Base-by-base conservation (phyloP, 768 basidiomycete species). In the Agaricus subrufescens region DNA sequence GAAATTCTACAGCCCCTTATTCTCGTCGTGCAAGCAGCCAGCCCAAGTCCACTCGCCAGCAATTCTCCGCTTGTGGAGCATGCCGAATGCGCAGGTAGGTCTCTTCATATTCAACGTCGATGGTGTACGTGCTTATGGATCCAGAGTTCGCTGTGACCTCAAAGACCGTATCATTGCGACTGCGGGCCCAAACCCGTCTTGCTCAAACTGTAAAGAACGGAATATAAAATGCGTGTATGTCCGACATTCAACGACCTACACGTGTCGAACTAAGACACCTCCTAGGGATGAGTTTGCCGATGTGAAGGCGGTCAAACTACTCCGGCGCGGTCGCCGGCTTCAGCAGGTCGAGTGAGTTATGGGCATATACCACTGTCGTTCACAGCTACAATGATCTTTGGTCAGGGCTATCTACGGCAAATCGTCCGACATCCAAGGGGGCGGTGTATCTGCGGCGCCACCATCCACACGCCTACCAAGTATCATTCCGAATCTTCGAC, bases 61-160 rank as follows among this genome's bases (percentile, higher is more conserved):
- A 96, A 63, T 92, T 91, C 71, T 90, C 89, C n/a, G 94, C 94
- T 7, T 96, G 94, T 67, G 92, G 92, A 56, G 91, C 92, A 30
- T 97, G 94, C 70, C 85, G 92, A 58, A 91, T 91, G 84, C 73
- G 94, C 67, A 82, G 94, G 87, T 88, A 51, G 71, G 61, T 23
- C 55, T 48, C 38, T 46, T 48, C 54, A 29, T 63, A 25, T 3
- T 23, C 52, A 46, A 65, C 46, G 54, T 52, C 39, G 53, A 45
- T 44, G 23, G 0, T 27, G 46, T 43, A 30, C 58, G 51, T 57
- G 38, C 56, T 56, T 40, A 50, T 57, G 48, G 42, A n/a, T 51
- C 27, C 64, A 94, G 91, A 67, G 94, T 97, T 23, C 90, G 91
- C 53, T 97, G 94, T 67, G 94, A 96, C 75, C 81, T 96, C 54